Evolutionary conservation across 768 basidiomycete species (phyloP).

Genomic region (Amanita phalloides): DNA sequence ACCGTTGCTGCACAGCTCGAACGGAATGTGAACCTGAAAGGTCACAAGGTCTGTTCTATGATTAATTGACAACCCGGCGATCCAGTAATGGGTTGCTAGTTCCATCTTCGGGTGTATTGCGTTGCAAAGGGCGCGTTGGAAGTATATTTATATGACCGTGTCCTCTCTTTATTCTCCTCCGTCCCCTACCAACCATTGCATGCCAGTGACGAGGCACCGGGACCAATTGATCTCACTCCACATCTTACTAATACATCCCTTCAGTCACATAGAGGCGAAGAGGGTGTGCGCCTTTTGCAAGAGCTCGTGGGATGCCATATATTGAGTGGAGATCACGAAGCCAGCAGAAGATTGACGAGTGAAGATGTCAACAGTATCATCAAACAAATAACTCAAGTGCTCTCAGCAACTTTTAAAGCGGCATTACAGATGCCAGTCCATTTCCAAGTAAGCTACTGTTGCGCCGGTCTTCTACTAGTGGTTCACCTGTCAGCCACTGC

Average conservation of each 20-base stretch:
- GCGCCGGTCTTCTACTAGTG: neutral
- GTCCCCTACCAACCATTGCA: slow-evolving; percentile 51
- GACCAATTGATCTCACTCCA: slow-evolving; percentile 42
- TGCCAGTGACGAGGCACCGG: slow-evolving; percentile 14
- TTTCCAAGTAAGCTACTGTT: slow-evolving; percentile 55
- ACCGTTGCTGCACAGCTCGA: slow-evolving; percentile 11
- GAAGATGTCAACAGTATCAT: slow-evolving; percentile 36
- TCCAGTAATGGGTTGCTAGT: slow-evolving; percentile 35
- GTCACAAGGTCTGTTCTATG: slow-evolving; percentile 44
- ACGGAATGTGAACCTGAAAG: slow-evolving; percentile 19
- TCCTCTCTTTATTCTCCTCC: slow-evolving; percentile 83
- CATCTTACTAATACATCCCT: slow-evolving; percentile 93
- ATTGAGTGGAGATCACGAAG: slow-evolving; percentile 20
- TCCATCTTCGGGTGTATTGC: slow-evolving; percentile 89
- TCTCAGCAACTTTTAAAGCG: slow-evolving; percentile 80
- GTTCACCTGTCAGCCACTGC: slow-evolving; percentile 44
- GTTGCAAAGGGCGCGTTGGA: slow-evolving; percentile 67
- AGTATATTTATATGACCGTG: slow-evolving; percentile 71
- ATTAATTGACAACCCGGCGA: neutral
- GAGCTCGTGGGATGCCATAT: slow-evolving; percentile 66
- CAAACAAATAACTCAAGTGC: slow-evolving; percentile 48
- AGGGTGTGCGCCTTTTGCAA: slow-evolving; percentile 65
- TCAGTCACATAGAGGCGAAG: slow-evolving; percentile 57
- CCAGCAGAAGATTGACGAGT: slow-evolving; percentile 15
- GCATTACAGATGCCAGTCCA: slow-evolving; percentile 73